These are phyloP conservation scores for Arthrobotrys musiformis DNA, from an alignment of 2,329 filamentous ascomycete genomes.

Conservation along the genomic window DNA sequence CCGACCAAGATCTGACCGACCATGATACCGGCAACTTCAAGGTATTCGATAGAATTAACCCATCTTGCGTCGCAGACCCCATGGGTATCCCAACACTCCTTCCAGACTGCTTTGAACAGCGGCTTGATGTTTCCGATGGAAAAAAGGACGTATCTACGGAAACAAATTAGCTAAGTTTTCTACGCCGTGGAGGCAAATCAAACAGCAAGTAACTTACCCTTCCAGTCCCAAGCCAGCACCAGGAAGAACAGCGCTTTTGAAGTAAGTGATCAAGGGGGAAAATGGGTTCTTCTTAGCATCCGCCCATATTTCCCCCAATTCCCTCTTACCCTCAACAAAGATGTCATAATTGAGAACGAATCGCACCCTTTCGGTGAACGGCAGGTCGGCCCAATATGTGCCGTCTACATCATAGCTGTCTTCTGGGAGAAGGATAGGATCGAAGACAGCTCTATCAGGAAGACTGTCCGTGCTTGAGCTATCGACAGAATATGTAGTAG, in stretches of 20 bases:
- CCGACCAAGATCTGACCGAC: constrained; percentile 90
- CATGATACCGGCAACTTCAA: constrained; percentile 95
- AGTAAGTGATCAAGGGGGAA: constrained; percentile 84
- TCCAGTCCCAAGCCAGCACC: constrained; percentile 92
- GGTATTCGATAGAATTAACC: constrained; percentile 85
- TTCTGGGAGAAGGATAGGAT: constrained; percentile 83
- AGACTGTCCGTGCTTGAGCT: constrained; percentile 58
- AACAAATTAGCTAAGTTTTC: constrained; percentile 17
- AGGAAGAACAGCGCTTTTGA: constrained; percentile 88
- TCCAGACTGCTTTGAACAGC: constrained; percentile 80
- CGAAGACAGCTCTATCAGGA: constrained; percentile 73
- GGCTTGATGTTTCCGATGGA: constrained; percentile 93
- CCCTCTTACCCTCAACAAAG: constrained; percentile 70
- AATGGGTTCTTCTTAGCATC: constrained; percentile 91
- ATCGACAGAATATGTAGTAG: constrained; percentile 34
- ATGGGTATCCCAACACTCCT: constrained; percentile 77
- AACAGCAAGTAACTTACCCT: constrained; percentile 67
- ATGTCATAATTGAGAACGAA: constrained; percentile 81
- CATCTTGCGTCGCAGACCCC: constrained; percentile 79
- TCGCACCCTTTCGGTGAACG: constrained; percentile 73
- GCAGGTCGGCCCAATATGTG: constrained; percentile 92
- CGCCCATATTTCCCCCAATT: constrained; percentile 73
- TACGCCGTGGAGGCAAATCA: too few species aligned
- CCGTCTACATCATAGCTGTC: constrained; percentile 86
- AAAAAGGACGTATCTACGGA: constrained; percentile 84